Conservation (phyloP, 1,284 basidiomycete species). For the Leccinum solheimii region DNA sequence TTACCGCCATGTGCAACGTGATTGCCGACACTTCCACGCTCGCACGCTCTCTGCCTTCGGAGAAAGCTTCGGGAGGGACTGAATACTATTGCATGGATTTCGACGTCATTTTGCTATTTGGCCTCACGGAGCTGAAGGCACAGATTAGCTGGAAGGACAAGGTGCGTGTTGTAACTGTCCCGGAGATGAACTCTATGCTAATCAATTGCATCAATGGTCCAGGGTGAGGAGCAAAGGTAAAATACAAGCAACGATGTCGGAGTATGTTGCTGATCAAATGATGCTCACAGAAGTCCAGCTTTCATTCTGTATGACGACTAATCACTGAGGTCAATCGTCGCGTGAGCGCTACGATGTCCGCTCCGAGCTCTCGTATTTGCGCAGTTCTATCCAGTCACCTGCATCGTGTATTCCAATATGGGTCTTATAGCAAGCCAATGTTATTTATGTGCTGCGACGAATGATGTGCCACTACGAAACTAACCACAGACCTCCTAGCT, state of each 20-base stretch:
- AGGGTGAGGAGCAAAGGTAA: constrained; percentile 33
- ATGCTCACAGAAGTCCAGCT: constrained; percentile 36
- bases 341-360: background rate
- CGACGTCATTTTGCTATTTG: constrained; percentile 27
- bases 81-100: constrained; percentile 19
- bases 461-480: background rate
- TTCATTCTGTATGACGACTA: constrained; percentile 38
- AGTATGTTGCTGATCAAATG: constrained; percentile 1
- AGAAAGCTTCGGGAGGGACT: background rate
- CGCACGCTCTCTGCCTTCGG: background rate
- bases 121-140: constrained; percentile 28
- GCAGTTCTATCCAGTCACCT: background rate
- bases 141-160: constrained; percentile 25
- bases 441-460: too few relatives aligned
- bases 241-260: background rate
- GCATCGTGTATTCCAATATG: background rate
- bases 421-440: background rate
- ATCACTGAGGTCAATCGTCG: background rate
- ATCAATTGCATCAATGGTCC: constrained; percentile 1
- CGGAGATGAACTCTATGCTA: too few relatives aligned
- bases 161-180: constrained; percentile 4
- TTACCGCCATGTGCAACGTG: constrained; percentile 21
- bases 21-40: constrained; percentile 13
- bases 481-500: background rate
- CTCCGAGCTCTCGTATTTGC: background rate